A percentile compares a stretch with the other conserved stretches of the same genome.
These are phyloP conservation scores for Taiozyma sp. DNA, from an alignment of 1,139 yeast species.

Conservation along the genomic window DNA sequence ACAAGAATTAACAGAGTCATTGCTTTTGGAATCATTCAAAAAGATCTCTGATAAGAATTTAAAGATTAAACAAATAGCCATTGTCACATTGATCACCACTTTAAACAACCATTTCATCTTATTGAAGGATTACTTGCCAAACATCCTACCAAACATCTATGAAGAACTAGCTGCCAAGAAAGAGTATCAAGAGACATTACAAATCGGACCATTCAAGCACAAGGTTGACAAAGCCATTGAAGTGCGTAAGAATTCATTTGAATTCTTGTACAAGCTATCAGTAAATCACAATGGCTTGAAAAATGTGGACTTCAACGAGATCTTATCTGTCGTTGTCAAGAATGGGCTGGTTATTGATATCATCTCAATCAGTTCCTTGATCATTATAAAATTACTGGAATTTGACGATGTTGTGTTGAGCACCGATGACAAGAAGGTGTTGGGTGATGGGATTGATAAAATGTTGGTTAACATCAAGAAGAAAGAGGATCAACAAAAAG, in stretches of 20 bases:
- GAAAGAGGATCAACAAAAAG: slow-evolving; percentile 23
- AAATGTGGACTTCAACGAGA: slow-evolving; percentile 21
- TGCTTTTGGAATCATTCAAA: slow-evolving; percentile 23
- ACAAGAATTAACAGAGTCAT: slow-evolving; percentile 19
- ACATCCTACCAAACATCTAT: slow-evolving; percentile 47
- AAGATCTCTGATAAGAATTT: slow-evolving; percentile 32
- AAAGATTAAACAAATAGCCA: slow-evolving; percentile 47
- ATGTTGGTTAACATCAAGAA: slow-evolving; percentile 19
- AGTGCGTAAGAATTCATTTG: slow-evolving; percentile 69
- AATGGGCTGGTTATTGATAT: slow-evolving; percentile 21
- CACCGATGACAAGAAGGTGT: slow-evolving; percentile 11
- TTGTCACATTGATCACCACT: slow-evolving; percentile 55
- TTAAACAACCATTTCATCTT: slow-evolving; percentile 52
- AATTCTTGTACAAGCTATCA: slow-evolving; percentile 54
- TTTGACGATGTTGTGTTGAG: slow-evolving; percentile 20
- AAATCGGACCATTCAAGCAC: slow-evolving; percentile 87
- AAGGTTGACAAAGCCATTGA: slow-evolving; percentile 76
- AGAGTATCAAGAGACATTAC: slow-evolving; percentile 57
- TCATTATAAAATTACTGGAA: slow-evolving; percentile 21
- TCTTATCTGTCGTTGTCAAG: slow-evolving; percentile 16
- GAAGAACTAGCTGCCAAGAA: slow-evolving; percentile 52
- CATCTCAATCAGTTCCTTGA: slow-evolving; percentile 21
- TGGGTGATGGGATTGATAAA: slow-evolving; percentile 23
- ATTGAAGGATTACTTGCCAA: slow-evolving; percentile 42
- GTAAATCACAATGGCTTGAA: slow-evolving; percentile 18